Percentiles rank a stretch among this genome's conserved stretches.
These are phyloP conservation scores for Sungouiozyma intestinalis DNA, from an alignment of 805 yeast genomes.

Conservation along the genomic window DNA sequence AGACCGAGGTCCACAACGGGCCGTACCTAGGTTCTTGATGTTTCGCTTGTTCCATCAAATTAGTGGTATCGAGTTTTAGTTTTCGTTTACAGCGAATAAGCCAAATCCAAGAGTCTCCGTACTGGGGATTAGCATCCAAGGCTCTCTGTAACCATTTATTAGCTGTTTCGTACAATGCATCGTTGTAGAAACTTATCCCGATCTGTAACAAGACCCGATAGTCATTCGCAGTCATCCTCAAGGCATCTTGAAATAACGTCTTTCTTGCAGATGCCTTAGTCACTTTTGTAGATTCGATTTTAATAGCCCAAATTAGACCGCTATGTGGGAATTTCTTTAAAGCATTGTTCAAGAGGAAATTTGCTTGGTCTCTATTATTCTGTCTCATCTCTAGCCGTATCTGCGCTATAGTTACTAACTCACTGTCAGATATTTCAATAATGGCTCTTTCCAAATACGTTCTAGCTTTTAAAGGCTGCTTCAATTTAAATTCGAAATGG, in stretches of 20 bases:
- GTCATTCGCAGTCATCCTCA: constrained; percentile 53
- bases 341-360: constrained; percentile 46
- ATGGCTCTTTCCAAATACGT: constrained; percentile 63
- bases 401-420: constrained; percentile 47
- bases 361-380: constrained; percentile 42
- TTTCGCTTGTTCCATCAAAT: constrained; percentile 19
- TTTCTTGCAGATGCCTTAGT: constrained; percentile 40
- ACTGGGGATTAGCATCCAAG: constrained; percentile 38
- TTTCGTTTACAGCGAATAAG: constrained; percentile 36
- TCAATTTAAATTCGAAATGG: constrained; percentile 35
- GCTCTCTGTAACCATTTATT: constrained; percentile 68
- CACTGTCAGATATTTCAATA: constrained; percentile 38
- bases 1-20: constrained; percentile 41
- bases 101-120: constrained; percentile 78
- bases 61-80: constrained; percentile 15
- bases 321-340: constrained; percentile 48
- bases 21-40: constrained; percentile 54
- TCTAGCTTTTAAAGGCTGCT: constrained; percentile 48
- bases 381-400: constrained; percentile 45
- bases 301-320: constrained; percentile 55
- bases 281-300: constrained; percentile 35
- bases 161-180: constrained; percentile 54
- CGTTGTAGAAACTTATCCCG: constrained; percentile 58
- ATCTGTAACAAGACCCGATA: constrained; percentile 49
- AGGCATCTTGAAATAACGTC: constrained; percentile 57